A percentile compares a stretch with the other conserved stretches of the same genome.
phyloP scores from a whole-genome alignment of 2,329 filamentous ascomycete genomes.

The Scytalidium sp. region DNA sequence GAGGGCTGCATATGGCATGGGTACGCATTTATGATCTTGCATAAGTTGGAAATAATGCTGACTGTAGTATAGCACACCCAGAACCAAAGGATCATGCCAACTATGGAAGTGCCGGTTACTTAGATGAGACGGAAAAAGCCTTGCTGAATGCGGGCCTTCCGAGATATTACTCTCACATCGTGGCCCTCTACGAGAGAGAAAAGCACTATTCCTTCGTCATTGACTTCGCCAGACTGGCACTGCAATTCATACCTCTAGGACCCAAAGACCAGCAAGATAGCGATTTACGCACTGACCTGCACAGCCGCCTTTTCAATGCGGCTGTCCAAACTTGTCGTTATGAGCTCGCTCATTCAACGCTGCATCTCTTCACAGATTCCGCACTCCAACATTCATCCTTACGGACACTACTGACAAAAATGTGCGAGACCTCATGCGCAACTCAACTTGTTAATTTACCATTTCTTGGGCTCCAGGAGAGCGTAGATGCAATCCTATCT shows the following conservation, averaged over 20 bases:
- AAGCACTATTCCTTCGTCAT: conserved; percentile 77
- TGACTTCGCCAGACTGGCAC: conserved; percentile 75
- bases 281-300: conserved; percentile 63
- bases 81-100: conserved; percentile 28
- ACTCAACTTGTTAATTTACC: conserved; percentile 71
- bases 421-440: conserved; percentile 65
- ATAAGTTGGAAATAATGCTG: conserved; percentile 6
- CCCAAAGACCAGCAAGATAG: conserved; percentile 9
- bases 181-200: conserved; percentile 75
- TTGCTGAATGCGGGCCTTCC: conserved; percentile 69
- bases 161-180: conserved; percentile 83
- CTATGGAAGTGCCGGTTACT: conserved; percentile 60
- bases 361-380: conserved; percentile 69
- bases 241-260: conserved; percentile 52
- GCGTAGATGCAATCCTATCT: conserved; percentile 75
- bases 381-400: conserved; percentile 72
- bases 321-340: conserved; percentile 77
- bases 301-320: conserved; percentile 80
- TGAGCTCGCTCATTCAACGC: conserved; percentile 75
- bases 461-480: conserved; percentile 72
- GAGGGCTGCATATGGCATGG: conserved; percentile 77
- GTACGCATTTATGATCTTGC: conserved; percentile 48
- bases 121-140: conserved; percentile 73
- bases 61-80: conserved; percentile 18
- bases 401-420: conserved; percentile 64